These are phyloP conservation scores for Cystobasidium ongulense DNA, from an alignment of 768 basidiomycete species.

Conservation along the genomic window DNA sequence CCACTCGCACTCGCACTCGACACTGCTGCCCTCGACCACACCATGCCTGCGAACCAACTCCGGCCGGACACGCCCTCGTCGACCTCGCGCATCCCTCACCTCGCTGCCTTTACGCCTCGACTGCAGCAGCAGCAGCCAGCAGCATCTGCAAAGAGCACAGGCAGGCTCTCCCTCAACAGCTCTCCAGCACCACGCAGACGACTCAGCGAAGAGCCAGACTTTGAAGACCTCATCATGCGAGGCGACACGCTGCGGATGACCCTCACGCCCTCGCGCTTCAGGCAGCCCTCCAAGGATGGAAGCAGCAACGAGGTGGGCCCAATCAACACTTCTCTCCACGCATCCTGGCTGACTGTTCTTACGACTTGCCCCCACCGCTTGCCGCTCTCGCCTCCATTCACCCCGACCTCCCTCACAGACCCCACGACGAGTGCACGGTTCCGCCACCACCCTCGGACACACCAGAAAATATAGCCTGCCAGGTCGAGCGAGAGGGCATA, in stretches of 20 bases:
- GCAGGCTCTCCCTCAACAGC: background rate
- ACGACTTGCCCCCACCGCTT: background rate
- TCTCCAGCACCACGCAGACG: background rate
- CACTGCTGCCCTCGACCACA: no score
- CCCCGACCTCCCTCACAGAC: background rate
- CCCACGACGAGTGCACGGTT: background rate
- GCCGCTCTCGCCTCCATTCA: no score
- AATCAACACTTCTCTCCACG: background rate
- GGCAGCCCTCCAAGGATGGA: background rate
- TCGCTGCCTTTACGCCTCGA: background rate
- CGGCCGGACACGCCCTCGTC: background rate
- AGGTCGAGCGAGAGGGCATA: background rate
- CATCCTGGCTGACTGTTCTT: background rate
- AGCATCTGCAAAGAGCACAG: background rate
- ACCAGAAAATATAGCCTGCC: background rate
- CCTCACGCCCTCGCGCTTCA: background rate
- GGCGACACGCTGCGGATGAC: slow-evolving; percentile 7
- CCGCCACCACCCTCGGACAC: background rate
- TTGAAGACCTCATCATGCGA: background rate
- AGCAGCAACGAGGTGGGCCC: background rate
- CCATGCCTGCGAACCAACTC: no score
- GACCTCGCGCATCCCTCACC: background rate
- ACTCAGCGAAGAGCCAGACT: background rate
- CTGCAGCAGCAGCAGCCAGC: background rate
- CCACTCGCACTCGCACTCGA: background rate